These are phyloP conservation scores for Xylariaceae sp. DNA, from an alignment of 2,329 filamentous ascomycete species.

Conservation along the genomic window DNA sequence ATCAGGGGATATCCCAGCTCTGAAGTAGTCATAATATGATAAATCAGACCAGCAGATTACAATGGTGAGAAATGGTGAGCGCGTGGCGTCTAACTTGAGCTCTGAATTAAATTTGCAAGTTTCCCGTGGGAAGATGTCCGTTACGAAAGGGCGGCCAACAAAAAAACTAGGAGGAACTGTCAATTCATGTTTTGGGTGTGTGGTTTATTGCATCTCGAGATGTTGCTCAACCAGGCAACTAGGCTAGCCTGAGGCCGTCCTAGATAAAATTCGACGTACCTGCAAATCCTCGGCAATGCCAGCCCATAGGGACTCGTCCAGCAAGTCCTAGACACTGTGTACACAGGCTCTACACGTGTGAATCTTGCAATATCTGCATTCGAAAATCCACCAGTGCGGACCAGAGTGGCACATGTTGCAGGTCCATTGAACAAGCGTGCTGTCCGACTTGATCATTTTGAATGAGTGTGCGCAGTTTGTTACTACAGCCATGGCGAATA, in stretches of 20 bases:
- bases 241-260: not conserved
- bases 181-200: constrained; percentile 4
- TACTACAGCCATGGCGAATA: constrained; percentile 57
- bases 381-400: constrained; percentile 71
- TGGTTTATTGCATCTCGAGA: not conserved
- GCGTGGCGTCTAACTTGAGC: constrained; percentile 10
- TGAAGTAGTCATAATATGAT: constrained; percentile 19
- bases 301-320: not conserved
- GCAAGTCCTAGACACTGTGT: constrained; percentile 46
- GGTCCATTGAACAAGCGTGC: constrained; percentile 67
- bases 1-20: constrained; percentile 20
- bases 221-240: not conserved
- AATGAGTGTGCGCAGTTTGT: constrained; percentile 67
- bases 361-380: constrained; percentile 72
- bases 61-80: constrained; percentile 10
- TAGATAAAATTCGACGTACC: constrained; percentile 9
- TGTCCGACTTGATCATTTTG: constrained; percentile 70
- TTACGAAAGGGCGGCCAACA: constrained; percentile 3
- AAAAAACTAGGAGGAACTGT: constrained; percentile 11
- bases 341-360: constrained; percentile 67
- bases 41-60: constrained; percentile 13
- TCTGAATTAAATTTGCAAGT: not conserved
- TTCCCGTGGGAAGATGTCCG: not conserved
- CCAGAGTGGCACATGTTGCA: constrained; percentile 69
- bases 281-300: not conserved